Percentiles rank a stretch among this genome's conserved stretches.
phyloP scores from a whole-genome alignment of 495 filamentous ascomycete genomes.

The Tuber melanosporum region DNA sequence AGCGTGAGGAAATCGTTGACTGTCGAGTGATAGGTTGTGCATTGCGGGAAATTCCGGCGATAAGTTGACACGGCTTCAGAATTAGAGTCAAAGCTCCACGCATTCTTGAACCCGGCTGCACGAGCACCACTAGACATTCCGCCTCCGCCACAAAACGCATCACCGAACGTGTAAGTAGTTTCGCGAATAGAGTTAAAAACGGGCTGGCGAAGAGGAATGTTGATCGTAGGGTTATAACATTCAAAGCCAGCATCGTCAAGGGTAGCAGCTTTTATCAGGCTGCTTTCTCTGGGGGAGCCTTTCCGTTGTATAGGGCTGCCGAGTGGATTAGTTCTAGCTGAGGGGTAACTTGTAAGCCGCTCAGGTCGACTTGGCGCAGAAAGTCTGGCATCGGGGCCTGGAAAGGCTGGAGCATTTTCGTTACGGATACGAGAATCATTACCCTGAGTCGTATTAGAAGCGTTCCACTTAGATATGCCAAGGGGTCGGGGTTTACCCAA shows the following conservation, averaged over 20 bases:
- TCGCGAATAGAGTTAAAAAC: not conserved
- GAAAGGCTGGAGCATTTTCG: not conserved
- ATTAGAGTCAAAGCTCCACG: constrained; percentile 40
- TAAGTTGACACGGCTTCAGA: constrained; percentile 32
- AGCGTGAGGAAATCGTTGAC: constrained; percentile 49
- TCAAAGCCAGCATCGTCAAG: not conserved
- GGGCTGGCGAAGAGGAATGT: not conserved
- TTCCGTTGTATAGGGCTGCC: not conserved
- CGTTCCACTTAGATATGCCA: not conserved
- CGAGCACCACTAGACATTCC: constrained; percentile 39
- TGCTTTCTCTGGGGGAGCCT: not conserved
- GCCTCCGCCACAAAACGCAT: constrained; percentile 41
- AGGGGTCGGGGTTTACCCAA: not conserved
- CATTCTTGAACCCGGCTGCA: constrained; percentile 30
- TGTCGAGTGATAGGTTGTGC: constrained; percentile 45
- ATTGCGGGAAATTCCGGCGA: constrained; percentile 52
- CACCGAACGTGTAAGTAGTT: constrained; percentile 39
- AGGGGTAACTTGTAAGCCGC: not conserved
- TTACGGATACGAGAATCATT: not conserved
- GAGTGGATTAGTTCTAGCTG: not conserved
- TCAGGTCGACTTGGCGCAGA: not conserved
- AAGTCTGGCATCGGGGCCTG: not conserved
- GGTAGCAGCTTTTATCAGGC: not conserved
- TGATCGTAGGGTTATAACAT: not conserved
- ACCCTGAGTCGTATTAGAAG: not conserved